These are phyloP conservation scores for Paraphaeosphaeria sporulosa DNA, from an alignment of 2,329 filamentous ascomycete genomes.

Conservation along the genomic window DNA sequence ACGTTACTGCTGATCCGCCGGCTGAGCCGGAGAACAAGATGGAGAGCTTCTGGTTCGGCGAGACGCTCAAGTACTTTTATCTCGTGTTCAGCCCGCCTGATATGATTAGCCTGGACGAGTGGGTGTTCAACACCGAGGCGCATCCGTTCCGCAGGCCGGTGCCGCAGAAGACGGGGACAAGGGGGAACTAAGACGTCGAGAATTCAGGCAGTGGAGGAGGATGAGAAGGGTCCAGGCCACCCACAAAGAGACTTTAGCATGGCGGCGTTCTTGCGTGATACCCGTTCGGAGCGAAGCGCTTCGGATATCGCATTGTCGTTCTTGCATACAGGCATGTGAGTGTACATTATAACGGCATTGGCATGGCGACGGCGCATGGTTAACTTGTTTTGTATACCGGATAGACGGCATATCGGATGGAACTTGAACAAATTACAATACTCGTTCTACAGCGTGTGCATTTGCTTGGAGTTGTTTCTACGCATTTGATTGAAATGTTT, in stretches of 20 bases:
- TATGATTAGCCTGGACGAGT: conserved; percentile 56
- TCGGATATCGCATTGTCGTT: conserved; percentile 1
- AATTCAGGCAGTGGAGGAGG: no score
- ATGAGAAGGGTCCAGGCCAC: no score
- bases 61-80: conserved; percentile 61
- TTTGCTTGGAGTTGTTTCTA: not conserved
- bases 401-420: not conserved
- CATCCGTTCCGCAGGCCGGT: conserved; percentile 54
- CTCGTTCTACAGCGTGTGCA: no score
- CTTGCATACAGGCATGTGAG: conserved; percentile 2
- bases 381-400: not conserved
- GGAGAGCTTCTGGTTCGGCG: conserved; percentile 58
- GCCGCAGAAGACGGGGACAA: not conserved
- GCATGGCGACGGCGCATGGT: conserved; percentile 15
- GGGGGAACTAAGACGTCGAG: not conserved
- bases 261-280: conserved; percentile 14
- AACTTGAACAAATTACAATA: no score
- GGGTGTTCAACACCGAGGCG: conserved; percentile 60
- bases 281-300: conserved; percentile 7
- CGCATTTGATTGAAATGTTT: not conserved
- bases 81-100: conserved; percentile 55
- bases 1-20: conserved; percentile 45
- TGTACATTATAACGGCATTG: conserved; percentile 6
- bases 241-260: no score
- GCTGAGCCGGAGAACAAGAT: conserved; percentile 44